These are phyloP conservation scores for Colletotrichum navitas DNA, from an alignment of 2,329 filamentous ascomycete genomes.

Conservation along the genomic window DNA sequence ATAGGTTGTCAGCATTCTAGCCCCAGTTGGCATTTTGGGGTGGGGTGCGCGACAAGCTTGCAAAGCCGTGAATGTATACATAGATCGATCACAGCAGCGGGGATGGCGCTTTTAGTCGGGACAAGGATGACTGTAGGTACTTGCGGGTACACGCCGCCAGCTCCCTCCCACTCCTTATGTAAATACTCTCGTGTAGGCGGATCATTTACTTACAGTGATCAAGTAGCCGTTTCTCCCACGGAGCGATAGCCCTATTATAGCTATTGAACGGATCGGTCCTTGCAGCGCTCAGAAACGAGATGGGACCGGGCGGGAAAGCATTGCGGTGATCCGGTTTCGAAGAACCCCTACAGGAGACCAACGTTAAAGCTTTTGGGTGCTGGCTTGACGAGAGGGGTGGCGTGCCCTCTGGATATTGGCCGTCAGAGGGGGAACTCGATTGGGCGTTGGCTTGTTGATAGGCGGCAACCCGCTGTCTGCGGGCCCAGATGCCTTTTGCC, in stretches of 20 bases:
- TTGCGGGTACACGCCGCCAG: not conserved
- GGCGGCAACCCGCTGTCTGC: conserved; percentile 35
- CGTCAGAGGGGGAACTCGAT: too few relatives aligned
- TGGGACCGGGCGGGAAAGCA: not conserved
- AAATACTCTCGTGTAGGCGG: not conserved
- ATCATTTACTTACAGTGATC: conserved; percentile 40
- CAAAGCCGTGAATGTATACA: not conserved
- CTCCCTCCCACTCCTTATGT: not conserved
- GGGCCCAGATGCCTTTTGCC: conserved; percentile 37
- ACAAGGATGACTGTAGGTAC: not conserved
- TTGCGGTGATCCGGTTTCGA: not conserved
- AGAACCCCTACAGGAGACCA: not conserved
- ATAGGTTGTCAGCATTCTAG: not conserved
- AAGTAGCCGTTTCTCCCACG: conserved; percentile 38
- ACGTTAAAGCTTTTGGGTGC: too few relatives aligned
- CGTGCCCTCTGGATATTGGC: not conserved
- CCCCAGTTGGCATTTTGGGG: not conserved
- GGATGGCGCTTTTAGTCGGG: not conserved
- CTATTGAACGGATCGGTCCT: conserved; percentile 40
- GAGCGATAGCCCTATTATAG: conserved; percentile 17
- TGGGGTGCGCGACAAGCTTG: not conserved
- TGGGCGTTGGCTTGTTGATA: conserved; percentile 26
- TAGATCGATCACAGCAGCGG: not conserved
- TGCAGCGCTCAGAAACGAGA: conserved; percentile 18
- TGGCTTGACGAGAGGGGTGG: not conserved